Evolutionary conservation across 495 filamentous ascomycete species (phyloP), one percentile per base, ranked within the genome.

Genomic region (Hypoxylon lenormandii): DNA sequence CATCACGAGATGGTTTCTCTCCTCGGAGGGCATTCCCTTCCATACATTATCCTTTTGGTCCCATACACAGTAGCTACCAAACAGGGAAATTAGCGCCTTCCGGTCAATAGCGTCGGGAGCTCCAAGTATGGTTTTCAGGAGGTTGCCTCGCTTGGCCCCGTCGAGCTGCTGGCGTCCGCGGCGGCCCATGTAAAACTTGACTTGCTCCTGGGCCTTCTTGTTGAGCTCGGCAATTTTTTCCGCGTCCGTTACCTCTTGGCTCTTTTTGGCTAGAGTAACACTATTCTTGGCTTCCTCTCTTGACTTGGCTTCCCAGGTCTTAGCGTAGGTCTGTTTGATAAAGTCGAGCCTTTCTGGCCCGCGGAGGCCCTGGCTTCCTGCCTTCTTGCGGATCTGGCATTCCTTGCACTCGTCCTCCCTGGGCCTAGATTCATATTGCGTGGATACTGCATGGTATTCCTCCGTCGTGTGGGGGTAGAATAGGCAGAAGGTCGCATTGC

Each of bases 51-150:
- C 8, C 19, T 46, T 48, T 12, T 36, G 37, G 6, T 60, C n/a
- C 42, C 43, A 70, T 13, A 40, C 43, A 2, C 28, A 19, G 33
- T 50, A 55, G 7, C 47, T 16, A 0, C 60, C 66, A 12, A 70
- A 70, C 0, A 40, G 13, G 3, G 3, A 11, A 3, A 70, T 23
- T 0, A 70, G 49, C 0, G 15, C 40, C 3, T 47, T 40, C 12
- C 38, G 52, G 15, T 70, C 45, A 11, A 70, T 46, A 13, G 36
- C 11, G 2, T 48, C 18, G 1, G 66, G 60, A 13, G 53, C 30
- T 18, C 58, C 45, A n/a, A 70, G 16, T 18, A 70, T 49, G 12
- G 60, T 53, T 49, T 64, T 70, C 13, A 70, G 42, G 0, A 70
- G 60, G 18, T 36, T 28, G 8, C 10, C 21, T 4, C 37, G 52